These are phyloP conservation scores for Microsporum canis DNA, from an alignment of 2,329 filamentous ascomycete genomes.

Conservation along the genomic window DNA sequence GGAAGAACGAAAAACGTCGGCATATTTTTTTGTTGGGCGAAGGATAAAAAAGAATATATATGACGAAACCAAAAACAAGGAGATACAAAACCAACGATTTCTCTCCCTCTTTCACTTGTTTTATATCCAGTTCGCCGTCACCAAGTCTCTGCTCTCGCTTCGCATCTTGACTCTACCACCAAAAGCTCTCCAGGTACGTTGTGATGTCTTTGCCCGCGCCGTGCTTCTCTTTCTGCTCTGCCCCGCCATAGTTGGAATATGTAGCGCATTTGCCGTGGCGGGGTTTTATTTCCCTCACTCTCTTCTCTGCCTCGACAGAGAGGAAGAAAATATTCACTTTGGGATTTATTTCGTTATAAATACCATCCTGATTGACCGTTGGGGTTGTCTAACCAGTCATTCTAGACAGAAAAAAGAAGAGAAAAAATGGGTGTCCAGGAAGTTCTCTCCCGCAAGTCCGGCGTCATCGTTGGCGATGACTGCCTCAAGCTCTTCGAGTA, in stretches of 20 bases:
- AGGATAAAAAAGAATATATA: background rate
- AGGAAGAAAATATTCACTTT: background rate
- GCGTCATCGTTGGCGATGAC: conserved; percentile 58
- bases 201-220: background rate
- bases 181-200: background rate
- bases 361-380: background rate
- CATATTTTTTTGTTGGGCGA: background rate
- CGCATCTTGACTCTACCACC: background rate
- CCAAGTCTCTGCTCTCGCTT: background rate
- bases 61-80: background rate
- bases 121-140: background rate
- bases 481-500: conserved; percentile 71
- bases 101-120: background rate
- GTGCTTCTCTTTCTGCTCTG: background rate
- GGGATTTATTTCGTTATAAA: background rate
- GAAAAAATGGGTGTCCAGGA: conserved; percentile 38
- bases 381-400: background rate
- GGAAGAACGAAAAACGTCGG: background rate
- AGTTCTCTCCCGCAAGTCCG: conserved; percentile 51
- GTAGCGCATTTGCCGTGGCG: background rate
- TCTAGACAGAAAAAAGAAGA: background rate
- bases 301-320: background rate
- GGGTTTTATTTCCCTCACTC: background rate
- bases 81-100: background rate
- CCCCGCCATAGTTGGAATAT: background rate